Base-by-base conservation (phyloP, 768 basidiomycete genomes). In the Naganishia kalamii region DNA sequence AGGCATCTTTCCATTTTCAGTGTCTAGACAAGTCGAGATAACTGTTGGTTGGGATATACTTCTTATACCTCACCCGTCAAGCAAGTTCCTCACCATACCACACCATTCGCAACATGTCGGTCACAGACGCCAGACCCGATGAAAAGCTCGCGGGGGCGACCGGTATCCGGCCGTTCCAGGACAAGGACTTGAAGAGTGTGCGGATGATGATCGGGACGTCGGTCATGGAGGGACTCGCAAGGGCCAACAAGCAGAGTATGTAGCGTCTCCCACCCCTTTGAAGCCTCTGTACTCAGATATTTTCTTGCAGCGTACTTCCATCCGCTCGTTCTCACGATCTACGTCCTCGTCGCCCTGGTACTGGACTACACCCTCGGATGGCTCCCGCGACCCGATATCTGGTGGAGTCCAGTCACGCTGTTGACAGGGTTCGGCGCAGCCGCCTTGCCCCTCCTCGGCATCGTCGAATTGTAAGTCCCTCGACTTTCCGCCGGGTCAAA, bases 201-300 rank as follows among this genome's bases (percentile, higher is more conserved):
- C 69, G 68, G 57, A 72, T 70, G 68, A 60, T 72, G 12, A 63
- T 72, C 21, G 71, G 71, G n/a, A 70, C 69, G 46, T 70, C 70
- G 13, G 65, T 72, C 12, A 72, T 72, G 71, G 71, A 70, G 51
- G 68, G 70, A 33, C 65, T 72, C 3, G 70, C 71, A 13, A 59
- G 40, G 27, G 70, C 70, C 10, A 72, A 72, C 54, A 57, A 64
- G 27, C 59, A 63, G 33, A 60, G 70, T 71, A 49, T 19, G 70
- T 68, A 21, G 29, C 7, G 25, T 41, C 30, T 29, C 7, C 29
- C 25, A n/a, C 23, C 4, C 57, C 23, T 44, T 19, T 60, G 41
- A 6, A 19, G 41, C 8, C n/a, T n/a, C 6, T 6, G 17, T 46
- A 35, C 8, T 23, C 21, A 11, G 33, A 13, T 25, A n/a, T 33